Evolutionary conservation across 2,329 filamentous ascomycete genomes (phyloP), one percentile per base, ranked within the genome.

Genomic region (Xylaria sp.): DNA sequence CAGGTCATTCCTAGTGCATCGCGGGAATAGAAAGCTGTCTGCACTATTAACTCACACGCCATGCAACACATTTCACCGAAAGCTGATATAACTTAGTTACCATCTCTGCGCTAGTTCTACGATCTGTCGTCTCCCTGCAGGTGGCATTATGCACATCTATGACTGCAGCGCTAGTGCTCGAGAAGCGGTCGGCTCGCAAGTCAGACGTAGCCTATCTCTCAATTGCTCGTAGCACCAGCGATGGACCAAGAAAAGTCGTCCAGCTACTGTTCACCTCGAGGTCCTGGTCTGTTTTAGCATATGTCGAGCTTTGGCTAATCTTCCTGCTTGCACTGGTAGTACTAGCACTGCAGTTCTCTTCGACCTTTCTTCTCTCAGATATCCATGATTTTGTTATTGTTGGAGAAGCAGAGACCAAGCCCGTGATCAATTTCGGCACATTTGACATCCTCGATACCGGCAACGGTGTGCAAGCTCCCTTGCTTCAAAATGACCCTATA

Each of bases 191-290:
- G 7, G 35, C 56, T 9, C 63, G 60, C 14, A 59, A 61, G 40
- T 63, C 63, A 15, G 37, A 65, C 21, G 60, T 57, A 1, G 55
- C 63, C 17, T 60, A 50, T 15, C 47, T 66, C 15, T 66, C 64
- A 9, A 53, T 66, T 19, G 28, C 60, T 5, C 45, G 61, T 12
- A 54, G 64, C 46, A 33, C 61, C 17, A 66, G 60, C 9, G 64
- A 66, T 45, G 61, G 64, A 8, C 64, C 64, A 1, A 42, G 60
- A 28, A 57, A 46, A 28, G 15, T 66, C 6, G 9, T 61, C 7
- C 45, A 61, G 17, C 5, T 61, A 19, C 42, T 65, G 2, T 17
- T 66, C 4, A 45, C 35, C 2, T 63, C 57, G 1, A 55, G 45
- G 53, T 46, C 51, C 33, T 40, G 17, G 17, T 49, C 38, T 17